These are phyloP conservation scores for Mycena kentingensis DNA, from an alignment of 768 basidiomycete species.

Conservation along the genomic window DNA sequence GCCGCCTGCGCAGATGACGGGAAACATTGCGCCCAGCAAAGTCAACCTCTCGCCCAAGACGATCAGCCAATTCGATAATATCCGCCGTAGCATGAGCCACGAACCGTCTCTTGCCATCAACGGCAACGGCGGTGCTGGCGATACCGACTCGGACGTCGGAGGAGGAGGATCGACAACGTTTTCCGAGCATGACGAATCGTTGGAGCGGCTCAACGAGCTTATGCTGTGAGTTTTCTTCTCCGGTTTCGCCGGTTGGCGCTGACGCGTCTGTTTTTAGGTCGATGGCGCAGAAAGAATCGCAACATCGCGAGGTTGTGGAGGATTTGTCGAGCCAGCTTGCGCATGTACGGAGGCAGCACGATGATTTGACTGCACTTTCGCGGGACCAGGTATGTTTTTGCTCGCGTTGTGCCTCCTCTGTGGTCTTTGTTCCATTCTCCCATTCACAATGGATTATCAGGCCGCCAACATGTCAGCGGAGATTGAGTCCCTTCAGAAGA, in stretches of 20 bases:
- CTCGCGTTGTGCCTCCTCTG: background rate
- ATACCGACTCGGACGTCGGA: conserved; percentile 39
- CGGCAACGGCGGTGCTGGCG: conserved; percentile 32
- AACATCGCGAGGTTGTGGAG: conserved; percentile 81
- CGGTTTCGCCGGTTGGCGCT: conserved; percentile 6
- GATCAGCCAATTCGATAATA: conserved; percentile 69
- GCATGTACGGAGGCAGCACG: conserved; percentile 75
- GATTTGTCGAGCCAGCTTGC: conserved; percentile 65
- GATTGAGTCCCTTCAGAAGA: conserved; percentile 69
- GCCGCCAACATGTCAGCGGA: conserved; percentile 87
- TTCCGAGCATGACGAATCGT: conserved; percentile 66
- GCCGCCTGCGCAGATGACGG: conserved; percentile 7
- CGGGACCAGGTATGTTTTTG: conserved; percentile 66
- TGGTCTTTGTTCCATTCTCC: background rate
- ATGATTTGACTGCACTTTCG: conserved; percentile 78
- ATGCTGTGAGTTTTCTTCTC: conserved; percentile 69
- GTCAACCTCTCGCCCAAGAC: conserved; percentile 69
- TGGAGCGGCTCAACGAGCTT: conserved; percentile 83
- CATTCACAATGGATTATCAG: no score
- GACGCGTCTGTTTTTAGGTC: conserved; percentile 53
- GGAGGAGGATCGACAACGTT: conserved; percentile 35
- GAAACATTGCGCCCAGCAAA: conserved; percentile 10
- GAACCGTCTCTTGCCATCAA: conserved; percentile 34
- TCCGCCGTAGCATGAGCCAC: conserved; percentile 68
- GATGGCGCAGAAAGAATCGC: conserved; percentile 96